These are phyloP conservation scores for Plasmodium billcollinsi DNA, from an alignment of 169 alveolate species.

Conservation along the genomic window DNA sequence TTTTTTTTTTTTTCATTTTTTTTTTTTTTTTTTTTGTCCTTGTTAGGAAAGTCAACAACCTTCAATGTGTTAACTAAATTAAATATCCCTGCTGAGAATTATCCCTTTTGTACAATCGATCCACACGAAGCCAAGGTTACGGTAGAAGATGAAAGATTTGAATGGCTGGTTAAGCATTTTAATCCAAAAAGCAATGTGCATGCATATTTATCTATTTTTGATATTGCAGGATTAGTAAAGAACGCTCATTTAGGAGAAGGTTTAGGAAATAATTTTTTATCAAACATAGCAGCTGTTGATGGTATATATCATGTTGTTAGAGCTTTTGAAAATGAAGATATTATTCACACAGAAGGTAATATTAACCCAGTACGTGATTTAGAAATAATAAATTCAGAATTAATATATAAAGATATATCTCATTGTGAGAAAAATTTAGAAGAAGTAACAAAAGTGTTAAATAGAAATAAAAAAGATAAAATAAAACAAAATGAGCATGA, in stretches of 20 bases:
- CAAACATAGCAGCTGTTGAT: slow-evolving; percentile 98
- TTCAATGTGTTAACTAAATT: slow-evolving; percentile 97
- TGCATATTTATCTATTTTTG: slow-evolving; percentile 96
- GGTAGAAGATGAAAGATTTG: slow-evolving; percentile 96
- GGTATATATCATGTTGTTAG: slow-evolving; percentile 99
- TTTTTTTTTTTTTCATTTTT: background rate
- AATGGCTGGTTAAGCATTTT: slow-evolving; percentile 93
- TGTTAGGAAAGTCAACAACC: slow-evolving; percentile 96
- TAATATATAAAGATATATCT: slow-evolving; percentile 96
- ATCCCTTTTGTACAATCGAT: slow-evolving; percentile 97
- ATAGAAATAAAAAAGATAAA: slow-evolving; percentile 93
- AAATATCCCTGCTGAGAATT: slow-evolving; percentile 97
- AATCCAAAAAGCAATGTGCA: slow-evolving; percentile 96
- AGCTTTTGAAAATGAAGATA: slow-evolving; percentile 97
- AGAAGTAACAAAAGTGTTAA: slow-evolving; percentile 93
- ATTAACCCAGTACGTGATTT: slow-evolving; percentile 98
- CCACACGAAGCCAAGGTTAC: slow-evolving; percentile 97
- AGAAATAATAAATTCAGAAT: slow-evolving; percentile 95
- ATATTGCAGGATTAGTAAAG: slow-evolving; percentile 99
- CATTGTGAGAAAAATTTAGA: slow-evolving; percentile 90
- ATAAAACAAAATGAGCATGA: slow-evolving; percentile 94
- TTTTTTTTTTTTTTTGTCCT: slow-evolving; percentile 29
- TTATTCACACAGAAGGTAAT: slow-evolving; percentile 98
- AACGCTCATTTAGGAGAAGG: slow-evolving; percentile 99
- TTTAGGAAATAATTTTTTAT: slow-evolving; percentile 98